Percentiles rank a stretch among this genome's conserved stretches.
Conservation (phyloP, 768 basidiomycete species). For the Mycena olivaceomarginata region DNA sequence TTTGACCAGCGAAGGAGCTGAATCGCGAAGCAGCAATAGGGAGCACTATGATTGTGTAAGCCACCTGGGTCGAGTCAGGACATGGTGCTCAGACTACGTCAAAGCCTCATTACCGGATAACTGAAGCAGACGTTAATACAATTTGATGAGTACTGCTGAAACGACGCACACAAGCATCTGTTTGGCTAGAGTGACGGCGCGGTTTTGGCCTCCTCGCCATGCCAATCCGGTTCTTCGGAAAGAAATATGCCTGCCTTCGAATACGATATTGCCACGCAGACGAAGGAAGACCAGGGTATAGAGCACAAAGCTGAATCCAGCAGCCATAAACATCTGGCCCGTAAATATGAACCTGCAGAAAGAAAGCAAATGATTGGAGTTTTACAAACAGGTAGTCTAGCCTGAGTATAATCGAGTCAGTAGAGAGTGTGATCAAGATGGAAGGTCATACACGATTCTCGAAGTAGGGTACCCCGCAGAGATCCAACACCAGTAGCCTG, state of each 20-base stretch:
- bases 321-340: conserved; percentile 70
- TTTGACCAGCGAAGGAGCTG: conserved; percentile 62
- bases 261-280: conserved; percentile 67
- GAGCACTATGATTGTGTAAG: conserved; percentile 68
- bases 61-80: conserved; percentile 59
- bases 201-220: conserved; percentile 50
- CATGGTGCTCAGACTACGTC: neutral
- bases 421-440: neutral
- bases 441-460: conserved; percentile 65
- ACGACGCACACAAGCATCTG: conserved; percentile 70
- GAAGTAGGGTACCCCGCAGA: conserved; percentile 62
- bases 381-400: conserved; percentile 73
- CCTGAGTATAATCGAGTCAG: conserved; percentile 48
- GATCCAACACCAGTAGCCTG: conserved; percentile 77
- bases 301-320: conserved; percentile 64
- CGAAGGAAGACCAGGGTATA: conserved; percentile 69
- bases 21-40: conserved; percentile 69
- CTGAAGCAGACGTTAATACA: conserved; percentile 42
- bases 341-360: conserved; percentile 16
- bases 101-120: conserved; percentile 53
- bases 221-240: conserved; percentile 47
- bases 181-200: conserved; percentile 59
- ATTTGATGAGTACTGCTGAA: neutral
- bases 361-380: conserved; percentile 12
- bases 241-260: conserved; percentile 57